Evolutionary conservation across 2,329 filamentous ascomycete genomes (phyloP), one percentile per base, ranked within the genome.

Genomic region (Nothopassalora personata): DNA sequence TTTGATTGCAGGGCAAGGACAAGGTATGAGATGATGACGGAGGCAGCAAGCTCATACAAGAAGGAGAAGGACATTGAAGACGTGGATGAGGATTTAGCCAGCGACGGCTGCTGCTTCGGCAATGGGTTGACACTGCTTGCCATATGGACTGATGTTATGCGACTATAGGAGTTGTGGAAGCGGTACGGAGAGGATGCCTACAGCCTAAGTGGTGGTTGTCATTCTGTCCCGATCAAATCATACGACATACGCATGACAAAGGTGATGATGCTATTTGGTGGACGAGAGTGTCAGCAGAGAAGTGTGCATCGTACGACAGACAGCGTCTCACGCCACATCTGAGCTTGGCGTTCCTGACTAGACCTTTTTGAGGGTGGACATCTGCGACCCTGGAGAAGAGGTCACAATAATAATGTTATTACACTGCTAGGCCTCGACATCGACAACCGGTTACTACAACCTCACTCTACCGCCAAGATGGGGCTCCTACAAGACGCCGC

Each of bases 401-500:
- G 19, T 46, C 3, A 3, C 31, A 34, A 34, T 6, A 46, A 46
- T 11, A 5, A 3, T 34, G 31, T 34, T 34, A 11, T 11, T 34
- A 34, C 5, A 9, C 31, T 34, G 31, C 31, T 59, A 34, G 52
- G 34, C 4, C 53, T 33, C 27, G 48, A 51, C 18, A 30, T 31
- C 3, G 30, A 33, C 31, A 53, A 23, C 3, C n/a, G 11, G n/a
- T 3, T 28, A 31, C 46, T 36, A 50, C 54, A 43, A 39, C 15
- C n/a, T 18, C 39, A 52, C 48, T 11, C 4, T 48, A 47, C n/a
- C 33, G 27, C 18, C 53, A 59, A 60, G 31, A 71, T 71, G 68
- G 68, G 68, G 30, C 54, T 70, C 55, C 65, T 71, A 61, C 67
- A 67, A 57, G 64, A 67, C 50, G 54, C 62, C 53, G 56, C 60